Evolutionary conservation across 768 basidiomycete species (phyloP).

Genomic region (Psilocybe cubensis): DNA sequence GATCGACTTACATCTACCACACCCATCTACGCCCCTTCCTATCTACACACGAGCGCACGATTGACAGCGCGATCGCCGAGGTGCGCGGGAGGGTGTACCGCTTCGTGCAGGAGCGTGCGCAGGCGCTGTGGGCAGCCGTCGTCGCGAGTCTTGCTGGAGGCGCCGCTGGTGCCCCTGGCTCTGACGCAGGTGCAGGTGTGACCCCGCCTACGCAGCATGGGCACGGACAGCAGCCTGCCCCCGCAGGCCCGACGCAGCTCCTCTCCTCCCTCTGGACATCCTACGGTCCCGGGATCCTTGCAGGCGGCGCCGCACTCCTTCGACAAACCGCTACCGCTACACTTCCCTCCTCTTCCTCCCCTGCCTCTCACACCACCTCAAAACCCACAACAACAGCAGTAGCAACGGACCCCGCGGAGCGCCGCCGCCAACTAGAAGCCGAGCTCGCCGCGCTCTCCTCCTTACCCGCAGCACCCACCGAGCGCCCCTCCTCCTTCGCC

Average conservation of each 20-base stretch:
- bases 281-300: conserved; percentile 75
- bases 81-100: conserved; percentile 60
- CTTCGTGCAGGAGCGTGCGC: conserved; percentile 66
- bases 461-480: conserved; percentile 25
- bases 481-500: conserved; percentile 12
- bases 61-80: conserved; percentile 78
- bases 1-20: conserved; percentile 84
- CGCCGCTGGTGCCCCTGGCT: too few species aligned
- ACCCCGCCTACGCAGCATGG: conserved; percentile 4
- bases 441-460: conserved; percentile 58
- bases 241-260: conserved; percentile 70
- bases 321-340: conserved; percentile 52
- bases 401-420: conserved; percentile 15
- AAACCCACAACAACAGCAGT: too few species aligned
- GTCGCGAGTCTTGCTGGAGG: conserved; percentile 44
- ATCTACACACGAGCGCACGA: conserved; percentile 78
- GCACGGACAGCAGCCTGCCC: conserved; percentile 35
- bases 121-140: conserved; percentile 69
- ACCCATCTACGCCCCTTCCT: conserved; percentile 85
- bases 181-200: neutral
- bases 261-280: conserved; percentile 73
- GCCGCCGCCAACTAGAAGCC: conserved; percentile 58
- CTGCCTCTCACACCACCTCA: conserved; percentile 28
- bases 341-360: conserved; percentile 35
- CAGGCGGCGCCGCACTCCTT: conserved; percentile 66